Base-by-base conservation (phyloP, 2,329 filamentous ascomycete species). In the Periconia sp. region DNA sequence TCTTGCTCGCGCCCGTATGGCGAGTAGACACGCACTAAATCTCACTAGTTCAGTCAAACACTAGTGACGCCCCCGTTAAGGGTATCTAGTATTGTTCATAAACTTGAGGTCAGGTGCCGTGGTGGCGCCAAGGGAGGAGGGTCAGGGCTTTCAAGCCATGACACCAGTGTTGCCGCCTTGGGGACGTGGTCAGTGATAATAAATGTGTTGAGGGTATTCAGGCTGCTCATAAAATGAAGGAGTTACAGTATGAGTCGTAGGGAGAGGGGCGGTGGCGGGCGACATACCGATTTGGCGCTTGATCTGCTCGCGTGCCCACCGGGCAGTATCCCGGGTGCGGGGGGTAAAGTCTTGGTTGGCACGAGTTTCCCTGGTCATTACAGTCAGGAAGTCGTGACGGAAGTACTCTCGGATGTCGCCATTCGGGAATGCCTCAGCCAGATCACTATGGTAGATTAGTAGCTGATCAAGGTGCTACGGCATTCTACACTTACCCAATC, bases 231-330 rank as follows among this genome's bases (percentile, higher is more conserved):
- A 25, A n/a, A 41, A 40, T 15, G 21, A 36, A n/a, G 18, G 17
- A 33, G 15, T 15, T 22, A 21, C 29, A 26, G 32, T 19, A 24
- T 7, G 30, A 30, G 40, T 28, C 32, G 26, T 22, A 32, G 39
- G 7, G 19, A 52, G 28, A 34, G 18, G 33, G 23, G 8, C 28
- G 22, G 18, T 16, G 29, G 12, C 13, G 36, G 42, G 15, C 34
- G 42, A 63, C 68, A 28, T 65, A 73, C 71, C 71, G 38, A 85
- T 74, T 73, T 99, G 94, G 61, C 90, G 88, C 81, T 96, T 97
- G 70, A 97, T 92, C 71, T 96, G 91, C 74, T 97, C 94, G 48
- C 92, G 87, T 52, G 94, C 92, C 94, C 94, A 99, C 61, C 92
- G 88, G 66, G 94, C 94, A 33, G 94, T 97, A 56, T 96, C 90